Conservation (phyloP, 2,329 filamentous ascomycete species). For the Aphanoascus verrucosus region DNA sequence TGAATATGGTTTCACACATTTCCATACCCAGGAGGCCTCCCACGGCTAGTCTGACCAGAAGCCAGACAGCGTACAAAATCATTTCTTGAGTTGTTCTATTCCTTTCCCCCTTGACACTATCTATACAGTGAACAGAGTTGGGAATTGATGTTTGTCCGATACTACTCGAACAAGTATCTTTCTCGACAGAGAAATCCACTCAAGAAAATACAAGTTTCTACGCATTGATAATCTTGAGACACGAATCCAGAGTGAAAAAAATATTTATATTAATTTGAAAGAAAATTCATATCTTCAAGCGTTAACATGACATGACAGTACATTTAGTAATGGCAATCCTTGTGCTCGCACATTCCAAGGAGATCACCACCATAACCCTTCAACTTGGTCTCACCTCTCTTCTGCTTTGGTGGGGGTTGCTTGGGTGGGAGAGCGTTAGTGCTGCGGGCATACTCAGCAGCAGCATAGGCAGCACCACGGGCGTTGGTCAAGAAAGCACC, state of each 20-base stretch:
- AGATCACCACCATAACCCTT: conserved; percentile 8
- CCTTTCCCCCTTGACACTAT: too few relatives aligned
- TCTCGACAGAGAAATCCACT: too few relatives aligned
- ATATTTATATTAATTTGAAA: not conserved
- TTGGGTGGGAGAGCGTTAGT: conserved; percentile 12
- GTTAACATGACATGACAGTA: not conserved
- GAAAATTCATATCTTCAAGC: not conserved
- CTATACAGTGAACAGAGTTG: too few relatives aligned
- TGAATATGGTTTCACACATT: too few relatives aligned
- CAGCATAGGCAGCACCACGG: conserved; percentile 32
- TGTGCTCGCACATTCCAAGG: conserved; percentile 7
- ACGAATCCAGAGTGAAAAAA: not conserved
- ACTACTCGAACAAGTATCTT: too few relatives aligned
- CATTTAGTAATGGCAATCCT: conserved; percentile 8
- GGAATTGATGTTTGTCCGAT: too few relatives aligned
- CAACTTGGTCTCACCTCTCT: conserved; percentile 5
- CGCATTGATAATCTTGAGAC: not conserved
- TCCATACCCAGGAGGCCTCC: too few relatives aligned
- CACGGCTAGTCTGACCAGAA: too few relatives aligned
- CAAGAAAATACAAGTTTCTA: too few relatives aligned
- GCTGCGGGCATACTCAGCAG: conserved; percentile 58
- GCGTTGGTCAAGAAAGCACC: conserved; percentile 46
- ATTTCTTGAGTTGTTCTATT: too few relatives aligned
- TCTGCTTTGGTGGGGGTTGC: conserved; percentile 5
- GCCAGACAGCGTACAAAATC: too few relatives aligned